A percentile compares a stretch with the other conserved stretches of the same genome.
phyloP scores from a whole-genome alignment of 2,329 filamentous ascomycete genomes.

The Colletotrichum tanaceti region DNA sequence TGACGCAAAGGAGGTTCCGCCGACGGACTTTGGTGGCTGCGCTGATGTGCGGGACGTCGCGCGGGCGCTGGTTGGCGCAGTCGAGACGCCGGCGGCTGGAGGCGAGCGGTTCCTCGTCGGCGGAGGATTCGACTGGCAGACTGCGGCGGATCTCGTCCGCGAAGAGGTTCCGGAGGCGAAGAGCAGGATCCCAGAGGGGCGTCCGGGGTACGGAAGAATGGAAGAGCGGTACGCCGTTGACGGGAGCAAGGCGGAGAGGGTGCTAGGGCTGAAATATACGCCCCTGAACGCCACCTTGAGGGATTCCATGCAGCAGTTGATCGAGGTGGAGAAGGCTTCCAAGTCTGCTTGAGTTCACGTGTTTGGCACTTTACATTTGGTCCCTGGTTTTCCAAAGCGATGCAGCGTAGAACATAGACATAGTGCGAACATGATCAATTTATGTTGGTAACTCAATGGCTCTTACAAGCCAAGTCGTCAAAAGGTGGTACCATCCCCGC shows the following conservation, averaged over 20 bases:
- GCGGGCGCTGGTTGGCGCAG: constrained; percentile 70
- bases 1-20: constrained; percentile 39
- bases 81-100: constrained; percentile 66
- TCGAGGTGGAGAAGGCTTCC: constrained; percentile 17
- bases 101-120: constrained; percentile 73
- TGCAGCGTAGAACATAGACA: not conserved
- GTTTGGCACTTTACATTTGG: not conserved
- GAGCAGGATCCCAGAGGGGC: constrained; percentile 39
- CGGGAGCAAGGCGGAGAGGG: constrained; percentile 48
- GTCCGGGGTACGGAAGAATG: constrained; percentile 42
- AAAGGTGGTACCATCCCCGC: not conserved
- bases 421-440: not conserved
- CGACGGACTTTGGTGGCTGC: constrained; percentile 53
- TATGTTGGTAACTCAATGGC: not conserved
- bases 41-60: constrained; percentile 73
- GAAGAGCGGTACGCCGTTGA: constrained; percentile 57
- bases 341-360: not conserved
- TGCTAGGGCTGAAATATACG: constrained; percentile 71
- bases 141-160: constrained; percentile 61
- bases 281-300: constrained; percentile 50
- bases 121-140: constrained; percentile 70
- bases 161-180: constrained; percentile 63
- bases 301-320: constrained; percentile 16
- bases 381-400: not conserved
- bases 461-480: not conserved